Evolutionary conservation across 1,284 basidiomycete species (phyloP), one percentile per base, ranked within the genome.

Genomic region (Naganishia albida): DNA sequence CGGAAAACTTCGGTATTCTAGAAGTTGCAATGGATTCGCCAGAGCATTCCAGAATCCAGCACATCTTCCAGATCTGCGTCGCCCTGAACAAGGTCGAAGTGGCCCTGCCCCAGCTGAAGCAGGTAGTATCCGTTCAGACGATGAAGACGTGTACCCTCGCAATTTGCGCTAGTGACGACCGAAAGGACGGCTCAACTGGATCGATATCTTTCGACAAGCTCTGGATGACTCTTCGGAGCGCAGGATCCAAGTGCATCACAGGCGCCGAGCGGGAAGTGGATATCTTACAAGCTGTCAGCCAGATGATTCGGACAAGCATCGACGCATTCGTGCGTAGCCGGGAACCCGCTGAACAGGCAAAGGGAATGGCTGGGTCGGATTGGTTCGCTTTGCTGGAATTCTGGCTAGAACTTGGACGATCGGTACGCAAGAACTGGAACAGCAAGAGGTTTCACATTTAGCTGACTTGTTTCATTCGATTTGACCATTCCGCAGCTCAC

Each of bases 341-440:
- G n/a, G 25, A 20, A 13, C n/a, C 49, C 3, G 30, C 10, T 1
- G 46, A 48, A 3, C 57, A 40, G 20, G 30, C 49, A 25, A 60
- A 50, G 57, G 57, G 46, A 23, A 40, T 50, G 28, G 52, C 43
- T 2, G 74, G 74, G 0, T 68, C 68, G 30, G 71, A 70, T 50
- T 75, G 74, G 71, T 56, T 69, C 2, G 72, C 67, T 2, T 62
- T 76, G 16, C 56, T 72, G 49, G 75, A 80, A 43, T 57, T 77
- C 25, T 79, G 78, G 78, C 69, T 75, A 8, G 72, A 71, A 15
- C 43, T 79, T 1, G 75, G 73, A 0, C 69, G 75, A 51, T 72
- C 71, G 55, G 78, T 79, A 57, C 64, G 75, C 70, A 4, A 7
- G n/a, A 6, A 3, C 16, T 18, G 8, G 15, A 13, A 2, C 13